Base-by-base conservation (phyloP, 2,329 filamentous ascomycete species). In the Venturia asperata region DNA sequence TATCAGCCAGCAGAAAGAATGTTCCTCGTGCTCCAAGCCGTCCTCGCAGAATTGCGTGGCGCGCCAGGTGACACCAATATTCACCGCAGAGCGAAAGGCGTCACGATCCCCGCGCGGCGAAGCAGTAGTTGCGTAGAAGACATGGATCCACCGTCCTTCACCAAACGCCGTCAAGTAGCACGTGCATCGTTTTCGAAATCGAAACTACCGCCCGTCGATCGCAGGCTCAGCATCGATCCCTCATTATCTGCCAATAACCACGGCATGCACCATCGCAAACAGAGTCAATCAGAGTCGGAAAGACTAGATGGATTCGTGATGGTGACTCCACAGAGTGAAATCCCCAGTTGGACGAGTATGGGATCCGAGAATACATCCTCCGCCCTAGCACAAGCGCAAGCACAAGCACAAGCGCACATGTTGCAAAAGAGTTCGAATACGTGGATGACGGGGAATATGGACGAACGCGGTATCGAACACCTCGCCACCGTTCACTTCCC, bases 1-100 rank as follows among this genome's bases (percentile, higher is more conserved):
- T 84, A 83, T 70, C 78, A 83, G 65, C 82, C 82, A 1, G 82
- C 82, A 0, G 78, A 79, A 42, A 77, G 79, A 63, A 84, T 85
- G 81, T 79, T 81, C 39, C 74, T 77, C 19, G 76, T 84, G 6
- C 76, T 85, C 4, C 78, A 81, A 66, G 78, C 77, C n/a, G 80
- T 83, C n/a, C 76, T 83, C 47, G 72, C 77, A 7, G 80, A 83
- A 67, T 75, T 83, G 1, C 76, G 75, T 61, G 67, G 66, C 34
- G n/a, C 17, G 3, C 42, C 55, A 15, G 27, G 30, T 10, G 60
- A 61, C n/a, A 19, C 47, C 24, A 47, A 64, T 34, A 34, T 24
- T 24, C 62, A 64, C 52, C 30, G n/a, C 30, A 34, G 43, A 42
- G 69, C 72, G 7, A 67, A 68, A 43, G 69, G 70, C 37, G 66